A percentile compares a stretch with the other conserved stretches of the same genome.
Evolutionary conservation across 495 filamentous ascomycete species (phyloP).

Genomic region (Xylaria grammica): DNA sequence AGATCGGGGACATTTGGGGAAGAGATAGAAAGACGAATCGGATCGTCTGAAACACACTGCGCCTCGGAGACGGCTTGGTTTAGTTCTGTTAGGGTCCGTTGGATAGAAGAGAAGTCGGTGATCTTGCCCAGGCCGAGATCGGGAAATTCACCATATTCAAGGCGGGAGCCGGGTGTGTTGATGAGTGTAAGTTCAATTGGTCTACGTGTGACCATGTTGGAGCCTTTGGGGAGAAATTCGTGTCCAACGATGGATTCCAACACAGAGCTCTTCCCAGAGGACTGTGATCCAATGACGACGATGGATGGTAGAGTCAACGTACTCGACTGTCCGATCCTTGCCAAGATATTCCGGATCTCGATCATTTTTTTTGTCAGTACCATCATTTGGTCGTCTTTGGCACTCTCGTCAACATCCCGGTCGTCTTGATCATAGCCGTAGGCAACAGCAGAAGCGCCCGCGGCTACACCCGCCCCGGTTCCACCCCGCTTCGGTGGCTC

Average conservation of each 20-base stretch:
- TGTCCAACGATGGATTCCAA: slow-evolving; percentile 97
- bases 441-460: slow-evolving; percentile 68
- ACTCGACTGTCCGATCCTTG: slow-evolving; percentile 87
- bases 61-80: slow-evolving; percentile 89
- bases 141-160: slow-evolving; percentile 96
- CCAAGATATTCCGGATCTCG: slow-evolving; percentile 90
- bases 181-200: slow-evolving; percentile 97
- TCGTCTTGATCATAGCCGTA: slow-evolving; percentile 79
- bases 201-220: slow-evolving; percentile 96
- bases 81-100: slow-evolving; percentile 90
- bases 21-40: slow-evolving; percentile 93
- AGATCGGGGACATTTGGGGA: slow-evolving; percentile 95
- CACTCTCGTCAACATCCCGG: slow-evolving; percentile 61
- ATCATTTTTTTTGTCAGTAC: slow-evolving; percentile 99
- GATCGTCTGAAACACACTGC: slow-evolving; percentile 94
- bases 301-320: slow-evolving; percentile 90
- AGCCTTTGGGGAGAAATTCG: slow-evolving; percentile 96
- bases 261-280: slow-evolving; percentile 97
- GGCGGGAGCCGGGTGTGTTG: slow-evolving; percentile 89
- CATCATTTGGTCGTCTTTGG: slow-evolving; percentile 99
- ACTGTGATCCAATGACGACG: slow-evolving; percentile 97
- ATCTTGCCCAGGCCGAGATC: slow-evolving; percentile 89
- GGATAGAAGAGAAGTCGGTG: slow-evolving; percentile 90
- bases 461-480: slow-evolving; percentile 61
- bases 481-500: slow-evolving; percentile 66